These are phyloP conservation scores for Candida cerambycidarum DNA, from an alignment of 805 yeast genomes.

Conservation along the genomic window DNA sequence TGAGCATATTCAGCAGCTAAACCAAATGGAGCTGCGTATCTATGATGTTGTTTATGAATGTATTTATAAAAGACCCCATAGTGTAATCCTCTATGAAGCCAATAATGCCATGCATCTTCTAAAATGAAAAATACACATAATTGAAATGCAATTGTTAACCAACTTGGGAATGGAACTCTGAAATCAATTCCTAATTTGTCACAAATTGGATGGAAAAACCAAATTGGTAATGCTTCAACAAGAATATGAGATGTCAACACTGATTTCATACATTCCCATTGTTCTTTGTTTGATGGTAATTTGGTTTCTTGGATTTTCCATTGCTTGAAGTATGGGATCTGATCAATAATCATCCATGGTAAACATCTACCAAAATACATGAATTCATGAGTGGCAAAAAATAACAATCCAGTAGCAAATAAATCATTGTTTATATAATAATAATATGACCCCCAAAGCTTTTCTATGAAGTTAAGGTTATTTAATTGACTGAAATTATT, in stretches of 20 bases:
- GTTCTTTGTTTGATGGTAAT: conserved; percentile 54
- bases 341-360: conserved; percentile 58
- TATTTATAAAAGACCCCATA: conserved; percentile 56
- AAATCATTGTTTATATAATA: conserved; percentile 53
- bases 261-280: conserved; percentile 62
- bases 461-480: conserved; percentile 40
- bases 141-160: conserved; percentile 41
- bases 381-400: conserved; percentile 55
- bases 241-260: conserved; percentile 55
- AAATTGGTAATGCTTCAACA: conserved; percentile 61
- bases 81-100: conserved; percentile 58
- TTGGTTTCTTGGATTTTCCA: conserved; percentile 57
- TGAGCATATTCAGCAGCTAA: conserved; percentile 63
- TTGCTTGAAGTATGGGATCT: conserved; percentile 49
- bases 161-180: conserved; percentile 54
- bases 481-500: conserved; percentile 26
- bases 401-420: conserved; percentile 57
- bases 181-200: conserved; percentile 47
- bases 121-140: conserved; percentile 50
- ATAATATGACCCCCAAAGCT: conserved; percentile 57
- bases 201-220: conserved; percentile 62
- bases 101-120: conserved; percentile 62
- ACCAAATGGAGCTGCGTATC: conserved; percentile 64
- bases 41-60: conserved; percentile 60
- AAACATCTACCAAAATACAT: conserved; percentile 58